phyloP scores from a whole-genome alignment of 1,139 yeast genomes.

The Kodamaea sp. region DNA sequence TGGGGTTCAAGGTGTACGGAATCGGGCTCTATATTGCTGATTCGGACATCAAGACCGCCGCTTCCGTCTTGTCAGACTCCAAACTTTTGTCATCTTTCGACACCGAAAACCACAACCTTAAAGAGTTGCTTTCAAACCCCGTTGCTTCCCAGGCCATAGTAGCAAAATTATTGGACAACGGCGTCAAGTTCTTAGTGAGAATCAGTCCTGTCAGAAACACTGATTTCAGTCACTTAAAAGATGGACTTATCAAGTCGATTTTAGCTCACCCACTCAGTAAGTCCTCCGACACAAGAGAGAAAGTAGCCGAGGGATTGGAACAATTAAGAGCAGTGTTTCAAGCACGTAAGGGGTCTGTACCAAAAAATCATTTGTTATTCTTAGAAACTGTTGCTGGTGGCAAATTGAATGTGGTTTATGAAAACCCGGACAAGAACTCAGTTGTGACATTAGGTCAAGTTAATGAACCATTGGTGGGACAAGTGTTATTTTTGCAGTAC shows the following conservation, averaged over 20 bases:
- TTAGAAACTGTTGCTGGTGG: conserved; percentile 51
- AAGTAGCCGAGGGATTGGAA: conserved; percentile 53
- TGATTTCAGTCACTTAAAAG: conserved; percentile 84
- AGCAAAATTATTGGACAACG: conserved; percentile 56
- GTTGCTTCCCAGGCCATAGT: conserved; percentile 50
- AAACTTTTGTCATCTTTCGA: conserved; percentile 9
- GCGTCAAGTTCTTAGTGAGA: conserved; percentile 66
- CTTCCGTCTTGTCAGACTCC: conserved; percentile 37
- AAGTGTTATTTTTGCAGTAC: conserved; percentile 59
- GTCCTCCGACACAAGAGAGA: conserved; percentile 24
- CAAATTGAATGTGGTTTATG: conserved; percentile 45
- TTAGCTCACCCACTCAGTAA: conserved; percentile 55
- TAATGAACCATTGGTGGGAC: conserved; percentile 49
- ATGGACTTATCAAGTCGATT: conserved; percentile 81
- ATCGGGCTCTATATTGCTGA: conserved; percentile 75
- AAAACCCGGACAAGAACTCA: conserved; percentile 28
- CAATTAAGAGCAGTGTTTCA: conserved; percentile 53
- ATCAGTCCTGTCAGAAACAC: conserved; percentile 88
- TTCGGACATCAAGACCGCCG: conserved; percentile 52
- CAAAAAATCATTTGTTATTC: conserved; percentile 60
- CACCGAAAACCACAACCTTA: conserved; percentile 14
- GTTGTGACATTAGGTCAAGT: conserved; percentile 48
- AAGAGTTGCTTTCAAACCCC: conserved; percentile 27
- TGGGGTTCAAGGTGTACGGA: conserved; percentile 84
- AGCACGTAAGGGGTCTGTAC: conserved; percentile 58